phyloP scores from a whole-genome alignment of 352 stramenopile species.

The Phytophthora pini region DNA sequence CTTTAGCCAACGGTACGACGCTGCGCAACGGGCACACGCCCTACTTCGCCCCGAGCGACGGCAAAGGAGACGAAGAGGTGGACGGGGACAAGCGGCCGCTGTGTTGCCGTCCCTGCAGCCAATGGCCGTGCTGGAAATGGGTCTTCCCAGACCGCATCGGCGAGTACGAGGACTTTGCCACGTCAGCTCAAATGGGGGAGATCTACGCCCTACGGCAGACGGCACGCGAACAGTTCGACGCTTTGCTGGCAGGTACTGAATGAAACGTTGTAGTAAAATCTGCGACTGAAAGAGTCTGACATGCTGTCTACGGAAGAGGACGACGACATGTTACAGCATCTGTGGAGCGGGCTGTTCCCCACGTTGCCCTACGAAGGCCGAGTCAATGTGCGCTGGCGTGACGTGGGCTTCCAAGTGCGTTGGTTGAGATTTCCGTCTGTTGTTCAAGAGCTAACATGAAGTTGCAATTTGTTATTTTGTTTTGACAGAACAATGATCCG shows the following conservation, averaged over 20 bases:
- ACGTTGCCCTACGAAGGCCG: conserved; percentile 72
- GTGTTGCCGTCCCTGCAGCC: conserved; percentile 37
- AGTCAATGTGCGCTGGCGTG: conserved; percentile 64
- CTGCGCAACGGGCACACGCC: conserved; percentile 18
- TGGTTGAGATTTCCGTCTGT: neutral
- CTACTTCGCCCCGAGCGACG: conserved; percentile 17
- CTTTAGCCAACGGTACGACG: conserved; percentile 9
- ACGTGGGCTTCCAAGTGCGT: conserved; percentile 72
- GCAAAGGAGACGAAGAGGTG: conserved; percentile 32
- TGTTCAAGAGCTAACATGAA: neutral
- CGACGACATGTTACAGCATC: conserved; percentile 62
- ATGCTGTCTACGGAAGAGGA: conserved; percentile 44
- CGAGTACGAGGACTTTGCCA: conserved; percentile 76
- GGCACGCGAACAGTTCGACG: conserved; percentile 65
- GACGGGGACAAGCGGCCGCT: conserved; percentile 21
- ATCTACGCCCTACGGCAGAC: conserved; percentile 67
- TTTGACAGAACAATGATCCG: conserved; percentile 63
- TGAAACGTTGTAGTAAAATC: neutral
- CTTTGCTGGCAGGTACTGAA: conserved; percentile 41
- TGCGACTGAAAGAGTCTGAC: conserved; percentile 5
- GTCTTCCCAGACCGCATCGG: conserved; percentile 57
- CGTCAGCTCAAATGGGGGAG: conserved; percentile 63
- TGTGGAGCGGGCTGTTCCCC: conserved; percentile 73
- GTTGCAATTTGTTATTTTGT: neutral
- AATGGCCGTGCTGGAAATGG: conserved; percentile 73